These are phyloP conservation scores for Trebouxiophyceae sp. DNA, from an alignment of 163 green algal genomes.

Conservation along the genomic window DNA sequence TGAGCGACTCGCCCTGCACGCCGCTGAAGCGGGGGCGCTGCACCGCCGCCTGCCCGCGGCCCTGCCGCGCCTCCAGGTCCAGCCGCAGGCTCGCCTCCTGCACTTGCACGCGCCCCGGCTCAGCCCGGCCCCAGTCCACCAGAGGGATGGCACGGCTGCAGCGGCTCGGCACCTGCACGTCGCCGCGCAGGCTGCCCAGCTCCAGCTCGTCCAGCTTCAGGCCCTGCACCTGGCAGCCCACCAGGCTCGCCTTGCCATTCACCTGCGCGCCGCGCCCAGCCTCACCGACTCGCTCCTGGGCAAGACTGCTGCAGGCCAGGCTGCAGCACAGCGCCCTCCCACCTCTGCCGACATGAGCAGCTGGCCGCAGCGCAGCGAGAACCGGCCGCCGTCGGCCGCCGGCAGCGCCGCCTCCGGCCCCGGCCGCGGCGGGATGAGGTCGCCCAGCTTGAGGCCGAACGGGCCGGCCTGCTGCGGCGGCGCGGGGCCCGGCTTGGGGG, in stretches of 20 bases:
- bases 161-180: conserved; percentile 13
- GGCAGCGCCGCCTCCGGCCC: not conserved
- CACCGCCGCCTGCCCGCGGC: conserved; percentile 47
- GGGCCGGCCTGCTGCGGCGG: not conserved
- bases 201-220: conserved; percentile 90
- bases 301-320: not conserved
- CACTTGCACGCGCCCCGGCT: not conserved
- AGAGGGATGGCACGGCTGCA: conserved; percentile 16
- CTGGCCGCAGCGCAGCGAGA: conserved; percentile 37
- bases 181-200: conserved; percentile 76
- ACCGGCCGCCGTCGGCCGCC: conserved; percentile 18
- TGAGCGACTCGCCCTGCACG: conserved; percentile 58
- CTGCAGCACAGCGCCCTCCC: too few species aligned
- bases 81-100: conserved; percentile 37
- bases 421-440: not conserved
- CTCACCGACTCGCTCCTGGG: not conserved
- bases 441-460: not conserved
- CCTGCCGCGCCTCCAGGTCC: conserved; percentile 53
- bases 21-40: conserved; percentile 69
- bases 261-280: conserved; percentile 8
- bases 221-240: conserved; percentile 29
- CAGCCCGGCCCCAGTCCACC: conserved; percentile 5
- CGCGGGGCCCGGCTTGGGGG: not conserved
- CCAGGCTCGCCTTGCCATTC: conserved; percentile 15
- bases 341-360: conserved; percentile 33